Conservation (phyloP, 179 eudicot species). For the Spergularia azorica region DNA sequence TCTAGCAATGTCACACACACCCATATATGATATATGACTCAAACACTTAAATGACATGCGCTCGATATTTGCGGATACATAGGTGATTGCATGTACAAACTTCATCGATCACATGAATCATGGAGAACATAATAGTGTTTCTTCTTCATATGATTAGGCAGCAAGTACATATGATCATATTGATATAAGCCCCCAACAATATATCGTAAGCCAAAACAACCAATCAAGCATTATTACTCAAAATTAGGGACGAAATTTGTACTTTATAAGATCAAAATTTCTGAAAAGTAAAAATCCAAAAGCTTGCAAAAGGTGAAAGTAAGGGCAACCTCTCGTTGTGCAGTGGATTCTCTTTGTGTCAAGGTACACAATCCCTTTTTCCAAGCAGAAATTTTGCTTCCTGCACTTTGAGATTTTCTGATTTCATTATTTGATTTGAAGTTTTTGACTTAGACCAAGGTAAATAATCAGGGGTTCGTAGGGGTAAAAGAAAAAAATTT, state of each 20-base stretch:
- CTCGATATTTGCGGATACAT: too few species aligned
- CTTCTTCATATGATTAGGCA: not conserved
- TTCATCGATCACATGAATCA: not conserved
- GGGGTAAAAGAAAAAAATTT: too few species aligned
- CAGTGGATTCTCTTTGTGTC: conserved; percentile 35
- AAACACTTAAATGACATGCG: too few species aligned
- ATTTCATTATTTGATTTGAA: conserved; percentile 28
- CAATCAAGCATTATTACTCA: conserved; percentile 1
- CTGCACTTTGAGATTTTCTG: conserved; percentile 24
- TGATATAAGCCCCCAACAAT: not conserved
- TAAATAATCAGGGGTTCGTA: not conserved
- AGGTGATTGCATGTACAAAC: too few species aligned
- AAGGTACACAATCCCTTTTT: conserved; percentile 30
- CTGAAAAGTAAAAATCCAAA: conserved; percentile 25
- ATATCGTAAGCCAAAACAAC: not conserved
- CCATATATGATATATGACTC: too few species aligned
- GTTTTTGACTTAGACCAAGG: conserved; percentile 26
- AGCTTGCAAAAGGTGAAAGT: conserved; percentile 14
- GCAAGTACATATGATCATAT: not conserved
- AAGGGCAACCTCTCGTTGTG: conserved; percentile 17
- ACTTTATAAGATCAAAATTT: not conserved
- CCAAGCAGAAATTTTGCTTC: not conserved
- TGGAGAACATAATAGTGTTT: not conserved
- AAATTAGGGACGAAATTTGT: conserved; percentile 13
- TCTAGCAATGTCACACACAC: too few species aligned